Evolutionary conservation across 2,329 filamentous ascomycete genomes (phyloP).

Genomic region (Aspergillus sp.): DNA sequence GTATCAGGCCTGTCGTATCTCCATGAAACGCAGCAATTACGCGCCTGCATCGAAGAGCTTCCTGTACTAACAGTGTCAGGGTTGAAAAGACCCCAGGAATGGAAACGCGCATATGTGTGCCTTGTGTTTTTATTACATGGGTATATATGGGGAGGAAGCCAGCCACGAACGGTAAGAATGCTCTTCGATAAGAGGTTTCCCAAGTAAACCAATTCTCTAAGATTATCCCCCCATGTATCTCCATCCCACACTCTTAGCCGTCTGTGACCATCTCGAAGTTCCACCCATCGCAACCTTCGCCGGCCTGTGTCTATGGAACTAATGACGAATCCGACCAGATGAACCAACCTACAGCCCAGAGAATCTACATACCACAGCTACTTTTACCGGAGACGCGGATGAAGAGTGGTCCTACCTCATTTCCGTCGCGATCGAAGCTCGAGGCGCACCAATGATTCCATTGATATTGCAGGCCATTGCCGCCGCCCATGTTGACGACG

Average conservation of each 20-base stretch:
- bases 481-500: constrained; percentile 36
- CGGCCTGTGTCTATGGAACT: constrained; percentile 39
- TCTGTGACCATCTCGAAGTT: constrained; percentile 31
- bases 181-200: background rate
- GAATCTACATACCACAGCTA: constrained; percentile 23
- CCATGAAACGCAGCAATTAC: no score
- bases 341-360: constrained; percentile 32
- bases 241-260: constrained; percentile 30
- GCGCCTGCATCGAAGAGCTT: no score
- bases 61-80: no score
- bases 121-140: constrained; percentile 72
- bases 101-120: constrained; percentile 75
- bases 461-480: constrained; percentile 45
- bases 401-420: constrained; percentile 49
- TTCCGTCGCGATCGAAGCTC: constrained; percentile 41
- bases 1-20: no score
- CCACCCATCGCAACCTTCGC: constrained; percentile 40
- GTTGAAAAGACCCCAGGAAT: no score
- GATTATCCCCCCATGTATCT: constrained; percentile 33
- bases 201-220: constrained; percentile 8
- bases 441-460: constrained; percentile 31
- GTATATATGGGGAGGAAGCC: constrained; percentile 78
- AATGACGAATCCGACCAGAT: constrained; percentile 22
- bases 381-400: constrained; percentile 35
- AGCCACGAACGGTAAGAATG: constrained; percentile 61